These are phyloP conservation scores for Fusarium continuum DNA, from an alignment of 2,329 filamentous ascomycete species.

Conservation along the genomic window DNA sequence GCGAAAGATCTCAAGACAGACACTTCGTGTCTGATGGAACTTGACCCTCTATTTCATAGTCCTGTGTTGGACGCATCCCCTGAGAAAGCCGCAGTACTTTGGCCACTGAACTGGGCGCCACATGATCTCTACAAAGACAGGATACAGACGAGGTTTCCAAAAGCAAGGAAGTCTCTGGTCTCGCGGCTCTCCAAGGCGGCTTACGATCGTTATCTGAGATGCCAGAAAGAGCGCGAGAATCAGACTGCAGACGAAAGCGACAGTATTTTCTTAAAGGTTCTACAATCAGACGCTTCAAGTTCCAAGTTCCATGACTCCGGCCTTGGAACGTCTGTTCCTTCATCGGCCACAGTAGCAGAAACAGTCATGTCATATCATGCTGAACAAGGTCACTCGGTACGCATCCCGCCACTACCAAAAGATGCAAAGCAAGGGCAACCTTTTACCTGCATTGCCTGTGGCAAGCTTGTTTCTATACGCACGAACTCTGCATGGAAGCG, in stretches of 20 bases:
- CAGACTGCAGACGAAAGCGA: background rate
- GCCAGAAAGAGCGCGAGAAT: no score
- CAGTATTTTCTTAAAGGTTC: no score
- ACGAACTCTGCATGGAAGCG: background rate
- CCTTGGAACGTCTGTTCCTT: no score
- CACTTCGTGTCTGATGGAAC: conserved; percentile 3
- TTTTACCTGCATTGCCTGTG: background rate
- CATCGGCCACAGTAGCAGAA: background rate
- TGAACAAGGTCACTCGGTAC: background rate
- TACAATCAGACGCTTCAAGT: no score
- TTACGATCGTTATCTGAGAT: background rate
- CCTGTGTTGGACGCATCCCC: background rate
- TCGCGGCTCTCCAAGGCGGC: background rate
- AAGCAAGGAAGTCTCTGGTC: background rate
- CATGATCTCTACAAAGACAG: background rate
- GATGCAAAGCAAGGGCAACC: background rate
- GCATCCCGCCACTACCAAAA: background rate
- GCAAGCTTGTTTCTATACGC: background rate
- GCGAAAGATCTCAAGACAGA: conserved; percentile 1
- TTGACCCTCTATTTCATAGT: background rate
- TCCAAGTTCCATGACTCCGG: no score
- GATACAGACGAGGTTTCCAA: background rate
- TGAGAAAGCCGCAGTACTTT: background rate
- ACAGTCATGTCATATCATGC: background rate
- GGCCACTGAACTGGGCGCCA: background rate